phyloP scores from a whole-genome alignment of 2,329 filamentous ascomycete genomes.

The Aphanoascus verrucosus region DNA sequence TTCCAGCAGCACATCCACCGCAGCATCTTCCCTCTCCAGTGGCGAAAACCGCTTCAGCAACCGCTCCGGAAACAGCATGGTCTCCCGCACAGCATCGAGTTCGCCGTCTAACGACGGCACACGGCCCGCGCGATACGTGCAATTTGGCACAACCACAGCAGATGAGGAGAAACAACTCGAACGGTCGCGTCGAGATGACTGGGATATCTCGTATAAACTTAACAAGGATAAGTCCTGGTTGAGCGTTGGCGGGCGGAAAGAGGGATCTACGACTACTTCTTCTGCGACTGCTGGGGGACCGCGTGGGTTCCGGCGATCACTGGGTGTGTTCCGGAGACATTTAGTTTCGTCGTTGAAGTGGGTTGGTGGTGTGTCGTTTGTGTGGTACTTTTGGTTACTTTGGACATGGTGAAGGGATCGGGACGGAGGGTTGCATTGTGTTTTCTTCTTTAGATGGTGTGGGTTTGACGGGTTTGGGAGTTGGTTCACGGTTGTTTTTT shows the following conservation, averaged over 20 bases:
- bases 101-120: slow-evolving; percentile 8
- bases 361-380: slow-evolving; percentile 52
- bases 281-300: no score
- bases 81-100: slow-evolving; percentile 8
- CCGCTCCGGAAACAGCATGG: slow-evolving; percentile 7
- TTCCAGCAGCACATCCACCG: slow-evolving; percentile 25
- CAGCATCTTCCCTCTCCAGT: slow-evolving; percentile 10
- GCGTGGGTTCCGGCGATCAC: slow-evolving; percentile 20
- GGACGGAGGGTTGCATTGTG: no score
- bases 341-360: slow-evolving; percentile 51
- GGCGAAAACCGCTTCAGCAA: slow-evolving; percentile 12
- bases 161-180: slow-evolving; percentile 3
- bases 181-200: slow-evolving; percentile 21
- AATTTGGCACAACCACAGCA: slow-evolving; percentile 6
- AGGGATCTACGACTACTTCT: not conserved
- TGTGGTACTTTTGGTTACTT: slow-evolving; percentile 57
- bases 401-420: slow-evolving; percentile 47
- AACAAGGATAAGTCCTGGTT: slow-evolving; percentile 19
- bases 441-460: not conserved
- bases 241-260: not conserved
- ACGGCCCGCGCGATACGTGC: slow-evolving; percentile 10
- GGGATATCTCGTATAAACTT: slow-evolving; percentile 23
- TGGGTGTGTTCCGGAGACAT: slow-evolving; percentile 47
- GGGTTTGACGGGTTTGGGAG: not conserved
- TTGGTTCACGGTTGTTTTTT: not conserved